Percentiles rank a stretch among this genome's conserved stretches.
Evolutionary conservation across 2,329 filamentous ascomycete species (phyloP).

Genomic region (Colletotrichum sp.): DNA sequence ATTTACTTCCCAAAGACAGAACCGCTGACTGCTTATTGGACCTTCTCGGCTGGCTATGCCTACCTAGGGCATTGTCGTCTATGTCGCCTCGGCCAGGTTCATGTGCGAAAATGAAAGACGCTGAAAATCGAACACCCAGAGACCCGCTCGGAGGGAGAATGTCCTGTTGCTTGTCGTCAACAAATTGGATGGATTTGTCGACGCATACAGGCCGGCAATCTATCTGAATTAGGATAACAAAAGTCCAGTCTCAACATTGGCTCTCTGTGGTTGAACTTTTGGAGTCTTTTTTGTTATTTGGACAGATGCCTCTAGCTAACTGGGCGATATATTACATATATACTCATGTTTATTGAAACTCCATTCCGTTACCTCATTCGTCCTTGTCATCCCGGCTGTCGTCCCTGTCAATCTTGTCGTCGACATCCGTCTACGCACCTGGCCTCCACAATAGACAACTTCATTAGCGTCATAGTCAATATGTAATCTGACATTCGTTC

Average conservation of each 20-base stretch:
- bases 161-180: background rate
- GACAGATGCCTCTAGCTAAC: background rate
- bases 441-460: background rate
- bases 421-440: background rate
- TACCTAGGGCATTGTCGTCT: background rate
- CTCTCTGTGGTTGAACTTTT: background rate
- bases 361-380: background rate
- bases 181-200: background rate
- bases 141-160: background rate
- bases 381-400: background rate
- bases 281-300: background rate
- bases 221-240: background rate
- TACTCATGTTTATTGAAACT: background rate
- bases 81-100: background rate
- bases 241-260: background rate
- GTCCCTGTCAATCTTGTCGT: background rate
- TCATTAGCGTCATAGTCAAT: background rate
- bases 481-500: background rate
- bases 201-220: background rate
- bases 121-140: background rate
- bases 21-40: background rate
- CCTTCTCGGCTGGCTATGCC: background rate
- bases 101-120: background rate
- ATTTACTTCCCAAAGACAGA: background rate
- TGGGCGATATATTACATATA: background rate